Percentiles rank a stretch among this genome's conserved stretches.
Evolutionary conservation across 2,329 filamentous ascomycete genomes (phyloP).

Genomic region (Diaporthe destruens): DNA sequence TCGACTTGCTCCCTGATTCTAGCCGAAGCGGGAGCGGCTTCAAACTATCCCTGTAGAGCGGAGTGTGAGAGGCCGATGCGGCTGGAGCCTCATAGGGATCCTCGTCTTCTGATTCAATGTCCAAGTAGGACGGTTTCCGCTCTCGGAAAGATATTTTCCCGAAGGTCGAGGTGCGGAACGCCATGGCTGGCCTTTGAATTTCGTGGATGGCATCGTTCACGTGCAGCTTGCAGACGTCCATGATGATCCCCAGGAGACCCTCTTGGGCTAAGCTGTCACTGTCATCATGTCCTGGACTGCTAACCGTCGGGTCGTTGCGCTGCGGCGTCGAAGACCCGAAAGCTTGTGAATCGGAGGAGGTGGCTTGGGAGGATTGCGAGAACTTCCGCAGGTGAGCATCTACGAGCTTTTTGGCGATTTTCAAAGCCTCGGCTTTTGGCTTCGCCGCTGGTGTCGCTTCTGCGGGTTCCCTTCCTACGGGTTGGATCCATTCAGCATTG

Average conservation of each 20-base stretch:
- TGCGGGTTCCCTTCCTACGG: too few relatives aligned
- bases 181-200: neutral
- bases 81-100: neutral
- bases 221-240: conserved; percentile 8
- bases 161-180: neutral
- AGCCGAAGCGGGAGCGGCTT: too few relatives aligned
- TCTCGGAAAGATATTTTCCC: neutral
- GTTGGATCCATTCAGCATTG: neutral
- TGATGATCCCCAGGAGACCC: neutral
- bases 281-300: neutral
- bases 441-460: neutral
- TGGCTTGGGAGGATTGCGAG: neutral
- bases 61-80: too few relatives aligned
- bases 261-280: neutral
- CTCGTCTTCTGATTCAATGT: neutral
- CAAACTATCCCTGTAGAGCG: too few relatives aligned
- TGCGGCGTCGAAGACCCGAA: neutral
- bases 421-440: neutral
- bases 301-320: neutral
- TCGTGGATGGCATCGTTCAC: neutral
- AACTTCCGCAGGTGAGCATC: neutral
- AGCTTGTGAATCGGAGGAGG: neutral
- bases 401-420: neutral
- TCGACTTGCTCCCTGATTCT: too few relatives aligned
- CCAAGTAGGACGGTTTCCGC: neutral